Evolutionary conservation across 805 yeast genomes (phyloP), one percentile per base, ranked within the genome.

Genomic region (Spathaspora girioi): DNA sequence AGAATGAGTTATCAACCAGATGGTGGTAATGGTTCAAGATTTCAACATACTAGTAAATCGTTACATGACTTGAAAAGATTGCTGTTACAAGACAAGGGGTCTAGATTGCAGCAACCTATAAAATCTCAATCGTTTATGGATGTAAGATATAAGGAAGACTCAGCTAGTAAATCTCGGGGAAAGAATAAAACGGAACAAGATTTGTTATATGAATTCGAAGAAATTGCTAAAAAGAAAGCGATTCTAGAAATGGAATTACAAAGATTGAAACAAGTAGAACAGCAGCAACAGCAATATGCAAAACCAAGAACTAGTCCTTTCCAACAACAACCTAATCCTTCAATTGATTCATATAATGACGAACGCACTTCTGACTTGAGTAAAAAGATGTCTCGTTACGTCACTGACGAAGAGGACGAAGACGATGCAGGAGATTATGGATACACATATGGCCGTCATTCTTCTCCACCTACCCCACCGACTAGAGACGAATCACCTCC

Each of bases 161-260:
- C 44, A 42, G 26, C 6, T 23, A 23, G 26, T 23, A 20, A 42
- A 19, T 11, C 14, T 23, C 23, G 43, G 11, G 18, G 26, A 12
- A 42, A 42, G 44, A 20, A 17, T 17, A 12, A 26, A 5, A 14
- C 29, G 14, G 52, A 50, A 10, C 49, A 45, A 41, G 54, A 52
- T n/a, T 44, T 48, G 2, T 14, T 50, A 11, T 59, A 56, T 44
- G 65, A 62, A 17, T 58, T 59, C 19, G 67, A 68, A 43, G 75
- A 69, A 40, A 63, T 73, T 32, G 60, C 67, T 2, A 57, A 58
- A 40, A 71, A 69, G 55, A 65, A 69, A 50, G 73, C 68, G 42
- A 75, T 70, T 56, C 64, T 74, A 46, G 77, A 74, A 54, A 46
- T 66, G 56, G 77, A 73, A 54, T 60, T 74, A 43, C 64, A 65